Base-by-base conservation (phyloP, 2,329 filamentous ascomycete genomes). In the Colletotrichum gigasporum region DNA sequence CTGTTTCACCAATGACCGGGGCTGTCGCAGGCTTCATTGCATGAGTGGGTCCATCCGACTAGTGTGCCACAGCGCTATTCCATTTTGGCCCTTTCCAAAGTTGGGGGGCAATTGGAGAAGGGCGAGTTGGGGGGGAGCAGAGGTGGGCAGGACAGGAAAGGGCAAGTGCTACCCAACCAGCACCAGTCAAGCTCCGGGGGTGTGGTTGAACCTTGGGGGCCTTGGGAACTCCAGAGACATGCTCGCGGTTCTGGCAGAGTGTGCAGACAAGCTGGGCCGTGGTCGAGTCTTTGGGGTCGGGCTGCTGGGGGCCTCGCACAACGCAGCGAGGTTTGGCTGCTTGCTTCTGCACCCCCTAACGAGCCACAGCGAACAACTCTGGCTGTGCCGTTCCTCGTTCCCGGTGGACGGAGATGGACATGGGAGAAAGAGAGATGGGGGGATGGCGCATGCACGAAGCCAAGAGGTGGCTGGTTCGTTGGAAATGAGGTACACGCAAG, bases 1-100 rank as follows among this genome's bases (percentile, higher is more conserved):
- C 74, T 80, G 83, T 85, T 85, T 85, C 83, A 85, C 79, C 77
- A 82, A 71, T 72, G 76, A 75, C 78, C 75, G 73, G 80, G 79
- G 74, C 71, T 67, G 69, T 72, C 70, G 71, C 73, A 72, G 41
- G 70, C 70, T 70, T 42, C 62, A 63, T 56, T 45, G 62, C 57
- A 56, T 63, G 50, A 55, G 62, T 62, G 62, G 62, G 22, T 16
- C 48, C 32, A 20, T 24, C 42, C 50, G 42, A 32, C 32, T 47
- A 56, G 34, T 26, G 34, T 45, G 22, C 41, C 12, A 44, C 35
- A 14, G 26, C 47, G 55, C 61, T 59, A 64, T 64, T 64, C 55
- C 47, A 16, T 48, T 64, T 60, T 60, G 45, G 20, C 28, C 35
- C 34, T 35, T 45, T 16, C 48, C 42, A 62, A 48, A 55, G 39